A percentile compares a stretch with the other conserved stretches of the same genome.
Evolutionary conservation across 495 filamentous ascomycete species (phyloP).

Genomic region (Neurospora tetrasperma): DNA sequence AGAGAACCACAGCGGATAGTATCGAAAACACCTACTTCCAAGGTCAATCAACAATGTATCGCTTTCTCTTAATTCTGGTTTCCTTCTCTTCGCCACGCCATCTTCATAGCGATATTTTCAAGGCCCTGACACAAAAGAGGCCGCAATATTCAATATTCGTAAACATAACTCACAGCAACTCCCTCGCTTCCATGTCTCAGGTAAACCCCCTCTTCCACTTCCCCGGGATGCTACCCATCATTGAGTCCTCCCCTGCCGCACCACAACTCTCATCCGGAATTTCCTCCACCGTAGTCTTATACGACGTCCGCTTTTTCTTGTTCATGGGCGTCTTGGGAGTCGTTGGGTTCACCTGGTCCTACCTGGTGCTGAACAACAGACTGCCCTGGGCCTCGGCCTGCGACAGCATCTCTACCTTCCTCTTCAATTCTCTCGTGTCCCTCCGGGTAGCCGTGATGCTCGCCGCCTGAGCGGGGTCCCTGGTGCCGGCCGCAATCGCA

Average conservation of each 20-base stretch:
- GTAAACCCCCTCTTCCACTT: neutral
- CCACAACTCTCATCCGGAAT: neutral
- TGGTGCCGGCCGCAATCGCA: conserved; percentile 10
- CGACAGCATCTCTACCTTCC: conserved; percentile 17
- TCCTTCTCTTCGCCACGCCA: neutral
- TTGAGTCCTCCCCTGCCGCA: neutral
- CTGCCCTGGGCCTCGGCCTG: conserved; percentile 12
- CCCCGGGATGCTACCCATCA: neutral
- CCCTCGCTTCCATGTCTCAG: neutral
- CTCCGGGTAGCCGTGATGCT: conserved; percentile 19
- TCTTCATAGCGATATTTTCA: neutral
- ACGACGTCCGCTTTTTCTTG: neutral
- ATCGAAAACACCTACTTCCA: neutral
- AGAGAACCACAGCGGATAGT: neutral
- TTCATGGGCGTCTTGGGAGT: neutral
- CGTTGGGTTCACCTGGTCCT: neutral
- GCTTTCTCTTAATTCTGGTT: neutral
- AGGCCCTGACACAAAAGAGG: too few relatives aligned
- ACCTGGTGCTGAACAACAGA: conserved; percentile 12
- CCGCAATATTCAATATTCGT: neutral
- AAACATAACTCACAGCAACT: neutral
- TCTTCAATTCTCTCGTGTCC: conserved; percentile 13
- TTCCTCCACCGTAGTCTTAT: neutral
- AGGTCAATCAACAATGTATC: neutral
- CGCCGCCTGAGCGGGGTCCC: conserved; percentile 18